Evolutionary conservation across 2,329 filamentous ascomycete species (phyloP).

Genomic region (Thielaviopsis euricoi): DNA sequence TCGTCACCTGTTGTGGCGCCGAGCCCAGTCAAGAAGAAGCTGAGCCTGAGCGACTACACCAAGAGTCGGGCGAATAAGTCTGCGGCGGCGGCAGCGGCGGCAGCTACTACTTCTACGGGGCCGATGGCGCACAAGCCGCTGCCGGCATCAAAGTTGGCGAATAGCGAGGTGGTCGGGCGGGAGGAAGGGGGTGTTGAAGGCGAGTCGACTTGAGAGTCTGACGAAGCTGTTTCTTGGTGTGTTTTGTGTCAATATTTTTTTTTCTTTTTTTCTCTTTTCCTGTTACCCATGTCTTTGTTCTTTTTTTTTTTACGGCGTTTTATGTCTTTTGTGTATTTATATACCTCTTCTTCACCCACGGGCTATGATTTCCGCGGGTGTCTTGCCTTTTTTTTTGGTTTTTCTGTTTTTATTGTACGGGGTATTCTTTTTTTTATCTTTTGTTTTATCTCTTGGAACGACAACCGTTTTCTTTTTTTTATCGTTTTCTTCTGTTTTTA

Average conservation of each 20-base stretch:
- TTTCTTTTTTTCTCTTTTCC: background rate
- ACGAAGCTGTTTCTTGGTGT: no score
- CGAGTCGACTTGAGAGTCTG: no score
- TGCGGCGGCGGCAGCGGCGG: constrained; percentile 23
- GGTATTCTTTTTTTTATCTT: background rate
- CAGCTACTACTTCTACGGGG: no score
- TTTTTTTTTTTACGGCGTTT: constrained; percentile 1
- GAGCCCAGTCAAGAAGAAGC: constrained; percentile 44
- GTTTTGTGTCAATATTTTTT: background rate
- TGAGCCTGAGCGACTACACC: constrained; percentile 49
- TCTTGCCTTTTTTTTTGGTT: background rate
- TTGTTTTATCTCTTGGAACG: background rate
- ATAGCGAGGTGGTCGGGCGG: background rate
- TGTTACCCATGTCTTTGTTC: background rate
- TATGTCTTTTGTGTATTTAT: constrained; percentile 12
- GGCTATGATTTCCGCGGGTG: background rate
- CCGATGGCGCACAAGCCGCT: constrained; percentile 13
- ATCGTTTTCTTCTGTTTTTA: background rate
- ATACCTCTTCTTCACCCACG: constrained; percentile 3
- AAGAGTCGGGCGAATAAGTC: constrained; percentile 40
- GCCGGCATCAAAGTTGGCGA: background rate
- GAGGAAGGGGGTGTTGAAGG: no score
- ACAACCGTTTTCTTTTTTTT: background rate
- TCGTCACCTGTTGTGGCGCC: constrained; percentile 23
- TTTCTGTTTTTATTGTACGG: background rate